phyloP scores from a whole-genome alignment of 768 basidiomycete genomes.

The Termitomyces sp. region DNA sequence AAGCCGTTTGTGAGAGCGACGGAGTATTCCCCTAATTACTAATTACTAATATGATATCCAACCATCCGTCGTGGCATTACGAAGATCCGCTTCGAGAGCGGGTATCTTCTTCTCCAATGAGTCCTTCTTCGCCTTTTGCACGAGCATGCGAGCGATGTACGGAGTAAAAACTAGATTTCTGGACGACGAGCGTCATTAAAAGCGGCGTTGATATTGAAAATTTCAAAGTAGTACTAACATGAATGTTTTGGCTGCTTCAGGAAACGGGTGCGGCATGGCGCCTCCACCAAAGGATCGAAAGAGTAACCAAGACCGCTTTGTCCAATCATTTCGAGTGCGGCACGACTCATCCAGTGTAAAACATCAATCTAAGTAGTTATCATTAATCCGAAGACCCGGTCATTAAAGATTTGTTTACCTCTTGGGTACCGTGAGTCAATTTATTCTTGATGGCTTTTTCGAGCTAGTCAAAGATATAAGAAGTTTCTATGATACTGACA shows the following conservation, averaged over 20 bases:
- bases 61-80: slow-evolving; percentile 24
- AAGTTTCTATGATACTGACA: background rate
- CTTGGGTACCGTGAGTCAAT: background rate
- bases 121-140: slow-evolving; percentile 73
- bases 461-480: background rate
- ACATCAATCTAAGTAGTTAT: background rate
- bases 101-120: slow-evolving; percentile 36
- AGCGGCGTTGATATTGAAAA: too few relatives aligned
- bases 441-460: background rate
- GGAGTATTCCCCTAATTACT: too few relatives aligned
- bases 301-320: background rate
- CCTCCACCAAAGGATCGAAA: background rate
- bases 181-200: background rate
- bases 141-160: slow-evolving; percentile 82
- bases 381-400: background rate
- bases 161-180: slow-evolving; percentile 13
- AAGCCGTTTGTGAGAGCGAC: too few relatives aligned
- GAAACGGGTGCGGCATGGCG: background rate
- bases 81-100: slow-evolving; percentile 20
- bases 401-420: background rate
- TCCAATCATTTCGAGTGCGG: background rate
- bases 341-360: background rate
- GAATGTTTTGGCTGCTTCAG: background rate
- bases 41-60: too few relatives aligned
- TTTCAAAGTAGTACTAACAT: background rate